phyloP scores from a whole-genome alignment of 2,329 filamentous ascomycete species.

The Sclerotinia trifoliorum region DNA sequence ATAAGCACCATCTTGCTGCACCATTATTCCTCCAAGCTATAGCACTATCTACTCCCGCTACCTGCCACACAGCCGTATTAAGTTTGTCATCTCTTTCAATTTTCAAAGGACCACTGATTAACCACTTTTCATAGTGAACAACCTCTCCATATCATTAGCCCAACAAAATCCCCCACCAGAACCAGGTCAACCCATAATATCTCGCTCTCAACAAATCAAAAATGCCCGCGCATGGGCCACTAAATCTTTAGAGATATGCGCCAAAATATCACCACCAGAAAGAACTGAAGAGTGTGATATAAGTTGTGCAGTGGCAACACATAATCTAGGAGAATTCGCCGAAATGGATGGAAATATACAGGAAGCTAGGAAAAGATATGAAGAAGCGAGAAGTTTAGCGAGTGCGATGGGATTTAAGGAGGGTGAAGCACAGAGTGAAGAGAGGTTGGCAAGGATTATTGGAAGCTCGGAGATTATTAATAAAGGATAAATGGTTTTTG shows the following conservation, averaged over 20 bases:
- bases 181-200: conserved; percentile 45
- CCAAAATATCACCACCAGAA: conserved; percentile 62
- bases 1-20: conserved; percentile 76
- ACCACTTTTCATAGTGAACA: conserved; percentile 62
- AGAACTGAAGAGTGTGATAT: conserved; percentile 78
- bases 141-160: conserved; percentile 70
- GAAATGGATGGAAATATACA: conserved; percentile 66
- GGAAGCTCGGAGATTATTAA: conserved; percentile 1
- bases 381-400: conserved; percentile 64
- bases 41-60: conserved; percentile 59
- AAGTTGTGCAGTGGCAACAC: conserved; percentile 79
- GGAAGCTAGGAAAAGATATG: conserved; percentile 66
- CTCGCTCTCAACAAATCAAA: conserved; percentile 61
- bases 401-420: conserved; percentile 52
- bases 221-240: conserved; percentile 75
- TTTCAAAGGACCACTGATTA: conserved; percentile 12
- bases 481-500: not conserved
- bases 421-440: conserved; percentile 53
- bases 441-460: conserved; percentile 45
- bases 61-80: conserved; percentile 77
- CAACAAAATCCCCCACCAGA: conserved; percentile 45
- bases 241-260: conserved; percentile 69
- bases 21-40: conserved; percentile 86
- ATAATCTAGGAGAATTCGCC: conserved; percentile 82
- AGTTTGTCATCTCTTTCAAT: conserved; percentile 50